These are phyloP conservation scores for Vitis cinerea DNA, from an alignment of 164 flowering plant species.

Conservation along the genomic window DNA sequence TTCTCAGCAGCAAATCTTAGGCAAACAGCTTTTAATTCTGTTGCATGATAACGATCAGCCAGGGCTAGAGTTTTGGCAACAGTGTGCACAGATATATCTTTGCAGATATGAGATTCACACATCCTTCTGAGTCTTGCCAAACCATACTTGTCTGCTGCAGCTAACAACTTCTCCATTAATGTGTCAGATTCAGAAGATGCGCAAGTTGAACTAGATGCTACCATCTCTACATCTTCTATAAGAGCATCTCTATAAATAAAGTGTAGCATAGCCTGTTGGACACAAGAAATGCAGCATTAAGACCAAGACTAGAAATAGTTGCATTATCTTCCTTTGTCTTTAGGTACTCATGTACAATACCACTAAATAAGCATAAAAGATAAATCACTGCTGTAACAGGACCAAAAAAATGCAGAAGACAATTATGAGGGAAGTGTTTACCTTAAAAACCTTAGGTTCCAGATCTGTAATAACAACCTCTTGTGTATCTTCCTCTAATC, in stretches of 20 bases:
- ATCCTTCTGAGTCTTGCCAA: conserved; percentile 49
- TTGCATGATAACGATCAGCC: conserved; percentile 52
- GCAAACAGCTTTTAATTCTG: conserved; percentile 55
- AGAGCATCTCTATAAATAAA: conserved; percentile 45
- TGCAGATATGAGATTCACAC: conserved; percentile 64
- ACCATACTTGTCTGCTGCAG: conserved; percentile 58
- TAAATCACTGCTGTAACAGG: background rate
- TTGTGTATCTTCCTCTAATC: conserved; percentile 34
- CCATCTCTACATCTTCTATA: conserved; percentile 30
- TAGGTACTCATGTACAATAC: too few species aligned
- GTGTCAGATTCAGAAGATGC: conserved; percentile 23
- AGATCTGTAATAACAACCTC: conserved; percentile 53
- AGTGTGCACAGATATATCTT: conserved; percentile 50
- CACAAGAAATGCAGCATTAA: background rate
- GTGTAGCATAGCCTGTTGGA: conserved; percentile 44
- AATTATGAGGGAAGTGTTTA: conserved; percentile 12
- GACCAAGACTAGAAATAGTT: background rate
- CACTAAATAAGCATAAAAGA: background rate
- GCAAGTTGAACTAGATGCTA: conserved; percentile 16
- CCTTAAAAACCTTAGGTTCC: conserved; percentile 92
- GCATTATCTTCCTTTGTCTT: too few species aligned
- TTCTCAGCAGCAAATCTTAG: conserved; percentile 63
- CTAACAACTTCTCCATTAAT: conserved; percentile 41
- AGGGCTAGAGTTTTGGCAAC: conserved; percentile 42
- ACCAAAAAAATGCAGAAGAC: background rate